Base-by-base conservation (phyloP, 176 grass and related monocot species). In the Eleusine indica region DNA sequence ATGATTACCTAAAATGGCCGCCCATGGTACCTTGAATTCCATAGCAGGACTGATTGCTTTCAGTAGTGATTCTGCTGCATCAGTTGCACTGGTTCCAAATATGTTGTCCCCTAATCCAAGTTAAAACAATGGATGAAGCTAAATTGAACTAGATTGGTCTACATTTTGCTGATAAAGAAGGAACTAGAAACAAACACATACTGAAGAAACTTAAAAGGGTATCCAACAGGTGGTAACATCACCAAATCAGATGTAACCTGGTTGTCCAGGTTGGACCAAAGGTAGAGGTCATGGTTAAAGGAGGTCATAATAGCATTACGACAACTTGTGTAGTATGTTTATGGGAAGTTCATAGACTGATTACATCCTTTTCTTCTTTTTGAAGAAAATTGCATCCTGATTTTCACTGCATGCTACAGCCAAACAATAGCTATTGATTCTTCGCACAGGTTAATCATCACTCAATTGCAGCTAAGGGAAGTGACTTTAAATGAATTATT, bases 31-130 rank as follows among this genome's bases (percentile, higher is more conserved):
- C 75, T 82, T 87, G 61, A 79, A 94, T 47, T 93, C 87, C 3
- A 84, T 94, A 22, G 90, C 93, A 65, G 96, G 91, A 58, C 84
- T 68, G 81, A 98, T 85, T 51, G 91, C 91, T 81, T 82, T 90
- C 54, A 98, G 88, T 48, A 98, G 84, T 9, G 93, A 98, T 88
- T 98, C 96, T 15, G 96, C 90, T 58, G 96, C 96, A 88, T 98
- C 96, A 14, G 93, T 87, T 57, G 91, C 93, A 75, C 93, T 98
- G 41, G 80, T 41, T 38, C 96, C 96, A 88, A 98, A 98, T 95
- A 98, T 98, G 60, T 95, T 95, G 75, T 98, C 96, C 52, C 91
- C 96, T 95, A 77, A 78, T 90, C 73, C 54, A 87, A 80, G 89
- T 82, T 51, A 66, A 83, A 86, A 58, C 58, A 69, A 57, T 35